Evolutionary conservation across 768 basidiomycete species (phyloP), one percentile per base, ranked within the genome.

Genomic region (Mycena belliarum): DNA sequence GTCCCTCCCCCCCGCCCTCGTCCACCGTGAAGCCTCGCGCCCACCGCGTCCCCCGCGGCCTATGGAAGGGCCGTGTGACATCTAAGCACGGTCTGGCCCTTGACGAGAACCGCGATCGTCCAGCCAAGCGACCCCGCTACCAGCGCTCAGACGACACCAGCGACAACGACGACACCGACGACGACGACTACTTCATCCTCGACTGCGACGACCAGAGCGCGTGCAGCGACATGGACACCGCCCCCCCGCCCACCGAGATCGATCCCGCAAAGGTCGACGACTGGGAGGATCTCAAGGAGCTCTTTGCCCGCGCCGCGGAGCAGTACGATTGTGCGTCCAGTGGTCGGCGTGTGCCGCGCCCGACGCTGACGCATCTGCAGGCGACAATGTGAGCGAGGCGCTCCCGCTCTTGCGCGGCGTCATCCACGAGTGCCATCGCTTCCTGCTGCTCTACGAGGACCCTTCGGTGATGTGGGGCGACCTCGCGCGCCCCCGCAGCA

Each of bases 341-440:
- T 44, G 11, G 9, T 35, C 7, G 5, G 14, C 33, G 33, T 15
- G 6, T 35, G 7, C 4, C 33, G 3, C 14, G 16, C 33, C 33
- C 33, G 33, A 14, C 4, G 51, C 38, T 49, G 35, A 46, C 38
- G 25, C 18, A 25, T 38, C 47, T 55, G 33, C 55, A 83, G 80
- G 65, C 32, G 79, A 80, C 55, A 78, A 84, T 47, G 68, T 76
- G 18, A 61, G 68, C 38, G 82, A 83, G 47, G 78, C 82, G 1
- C 71, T 86, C 8, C 77, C 82, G 1, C 74, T 86, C 11, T 70
- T 88, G 42, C 79, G 87, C 28, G 86, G 80, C 6, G 82, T 87
- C 48, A 79, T 88, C 6, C 84, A 87, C 63, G 85, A 87, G 68
- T 87, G 84, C 68, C 82, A 85, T 69, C 79, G 83, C n/a, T 85